A percentile compares a stretch with the other conserved stretches of the same genome.
phyloP scores from a whole-genome alignment of 2,329 filamentous ascomycete species.

The Fusarium concolor region DNA sequence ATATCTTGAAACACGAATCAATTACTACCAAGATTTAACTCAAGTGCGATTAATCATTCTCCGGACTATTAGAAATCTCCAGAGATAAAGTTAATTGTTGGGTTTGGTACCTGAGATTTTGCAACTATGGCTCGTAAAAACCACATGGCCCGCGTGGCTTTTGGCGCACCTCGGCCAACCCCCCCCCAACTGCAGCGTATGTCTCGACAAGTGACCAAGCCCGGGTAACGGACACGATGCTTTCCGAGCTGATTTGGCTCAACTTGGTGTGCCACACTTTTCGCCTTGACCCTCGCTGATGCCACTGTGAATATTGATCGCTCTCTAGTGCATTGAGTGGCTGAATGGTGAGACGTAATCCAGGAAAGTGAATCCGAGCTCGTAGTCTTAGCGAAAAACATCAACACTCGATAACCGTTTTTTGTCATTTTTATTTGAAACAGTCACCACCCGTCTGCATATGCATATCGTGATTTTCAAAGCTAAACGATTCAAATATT shows the following conservation, averaged over 20 bases:
- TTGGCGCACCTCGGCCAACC: not conserved
- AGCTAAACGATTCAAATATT: too few species aligned
- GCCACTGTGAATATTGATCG: not conserved
- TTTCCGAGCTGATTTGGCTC: not conserved
- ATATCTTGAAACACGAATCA: too few species aligned
- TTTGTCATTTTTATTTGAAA: not conserved
- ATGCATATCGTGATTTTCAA: too few species aligned
- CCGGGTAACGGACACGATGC: not conserved
- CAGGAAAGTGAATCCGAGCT: not conserved
- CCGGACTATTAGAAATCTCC: not conserved
- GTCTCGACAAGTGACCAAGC: not conserved
- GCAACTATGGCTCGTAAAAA: not conserved
- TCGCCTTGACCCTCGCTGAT: not conserved
- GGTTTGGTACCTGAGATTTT: not conserved
- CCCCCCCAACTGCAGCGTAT: too few species aligned
- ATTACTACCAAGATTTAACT: too few species aligned
- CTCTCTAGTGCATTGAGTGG: not conserved
- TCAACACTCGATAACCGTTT: not conserved
- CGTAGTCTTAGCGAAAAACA: not conserved
- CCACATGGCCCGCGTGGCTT: constrained; percentile 1
- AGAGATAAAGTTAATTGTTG: not conserved
- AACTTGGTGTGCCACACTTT: not conserved
- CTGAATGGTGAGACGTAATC: not conserved
- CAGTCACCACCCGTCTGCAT: not conserved
- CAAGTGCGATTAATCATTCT: too few species aligned